A percentile compares a stretch with the other conserved stretches of the same genome.
phyloP scores from a whole-genome alignment of 2,329 filamentous ascomycete genomes.

The Neofusicoccum umdonicola region DNA sequence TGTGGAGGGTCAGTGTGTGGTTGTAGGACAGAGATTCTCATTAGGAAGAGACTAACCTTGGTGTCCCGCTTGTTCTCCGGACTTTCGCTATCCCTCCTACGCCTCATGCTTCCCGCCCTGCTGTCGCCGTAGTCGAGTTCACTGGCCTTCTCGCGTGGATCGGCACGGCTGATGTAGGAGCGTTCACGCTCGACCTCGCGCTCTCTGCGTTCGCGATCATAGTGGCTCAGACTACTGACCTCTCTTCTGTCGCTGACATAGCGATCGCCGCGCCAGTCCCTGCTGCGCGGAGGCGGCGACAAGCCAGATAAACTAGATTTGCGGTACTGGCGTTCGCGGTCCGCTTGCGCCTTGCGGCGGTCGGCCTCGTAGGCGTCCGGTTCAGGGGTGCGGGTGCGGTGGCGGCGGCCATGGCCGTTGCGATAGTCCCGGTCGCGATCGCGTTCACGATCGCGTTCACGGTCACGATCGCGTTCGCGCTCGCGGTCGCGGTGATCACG shows the following conservation, averaged over 20 bases:
- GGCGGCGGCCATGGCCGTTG: conserved; percentile 40
- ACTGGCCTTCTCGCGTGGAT: conserved; percentile 75
- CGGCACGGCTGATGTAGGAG: conserved; percentile 76
- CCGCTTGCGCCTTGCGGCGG: conserved; percentile 86
- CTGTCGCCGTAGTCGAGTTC: conserved; percentile 87
- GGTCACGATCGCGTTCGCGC: conserved; percentile 55
- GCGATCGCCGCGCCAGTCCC: conserved; percentile 36
- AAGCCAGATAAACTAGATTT: conserved; percentile 70
- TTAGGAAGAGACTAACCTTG: conserved; percentile 37
- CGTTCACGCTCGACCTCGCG: conserved; percentile 89
- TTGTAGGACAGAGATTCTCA: not conserved
- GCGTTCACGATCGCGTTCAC: conserved; percentile 47
- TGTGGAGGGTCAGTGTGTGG: conserved; percentile 18
- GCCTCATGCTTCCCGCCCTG: conserved; percentile 58
- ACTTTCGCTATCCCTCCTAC: conserved; percentile 71
- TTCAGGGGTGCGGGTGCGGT: conserved; percentile 80
- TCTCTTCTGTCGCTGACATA: conserved; percentile 53
- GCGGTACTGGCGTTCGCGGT: conserved; percentile 89
- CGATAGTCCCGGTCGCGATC: conserved; percentile 48
- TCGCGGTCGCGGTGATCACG: conserved; percentile 47
- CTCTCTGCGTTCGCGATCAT: conserved; percentile 83
- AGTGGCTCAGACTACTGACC: conserved; percentile 62
- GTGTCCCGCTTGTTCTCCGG: conserved; percentile 37
- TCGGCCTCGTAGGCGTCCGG: conserved; percentile 93
- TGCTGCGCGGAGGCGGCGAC: conserved; percentile 49